Base-by-base conservation (phyloP, 192 early-diverging fungal genomes). In the Fimicolochytrium jonesii region DNA sequence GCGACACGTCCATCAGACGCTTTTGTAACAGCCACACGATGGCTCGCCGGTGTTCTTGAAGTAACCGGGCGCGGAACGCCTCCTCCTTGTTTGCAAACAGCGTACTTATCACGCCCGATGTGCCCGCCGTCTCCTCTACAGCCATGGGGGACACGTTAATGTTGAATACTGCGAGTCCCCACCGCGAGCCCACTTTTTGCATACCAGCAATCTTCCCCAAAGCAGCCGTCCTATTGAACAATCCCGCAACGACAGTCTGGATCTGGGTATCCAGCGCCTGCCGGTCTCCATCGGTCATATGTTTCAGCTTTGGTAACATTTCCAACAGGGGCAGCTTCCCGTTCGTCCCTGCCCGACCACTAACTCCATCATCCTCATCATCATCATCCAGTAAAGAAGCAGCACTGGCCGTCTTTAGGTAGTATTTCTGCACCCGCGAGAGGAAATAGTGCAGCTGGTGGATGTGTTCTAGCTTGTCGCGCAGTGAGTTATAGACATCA, bases 11-110 rank as follows among this genome's bases (percentile, higher is more conserved):
- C 60, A 73, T 62, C 17, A 77, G 56, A 7, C 61, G 28, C 58
- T 64, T 66, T 48, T 66, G 67, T 10, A 77, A 41, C 18, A 70
- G 31, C 75, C 75, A 77, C 11, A 77, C 52, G 11, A 77, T 56
- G 11, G 58, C 22, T 17, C 31, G 39, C 15, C 69, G 65, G 34
- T 71, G 74, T 49, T 76, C 74, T 17, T 47, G 20, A 4, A 76
- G 31, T n/a, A 62, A 13, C 25, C 44, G 41, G 11, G 50, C 30
- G 31, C 59, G 74, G 15, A 25, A 7, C 35, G 35, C 39, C 45
- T 26, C 42, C 2, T 46, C 64, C 5, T 22, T 7, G 3, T 49
- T 28, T 9, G 32, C 33, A 36, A 58, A 45, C 13, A 56, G 33
- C 15, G 54, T 9, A 6, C 32, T 28, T 18, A 56, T 25, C 17